Evolutionary conservation across 257 asterid species (phyloP).

Genomic region (Asclepias syriaca): DNA sequence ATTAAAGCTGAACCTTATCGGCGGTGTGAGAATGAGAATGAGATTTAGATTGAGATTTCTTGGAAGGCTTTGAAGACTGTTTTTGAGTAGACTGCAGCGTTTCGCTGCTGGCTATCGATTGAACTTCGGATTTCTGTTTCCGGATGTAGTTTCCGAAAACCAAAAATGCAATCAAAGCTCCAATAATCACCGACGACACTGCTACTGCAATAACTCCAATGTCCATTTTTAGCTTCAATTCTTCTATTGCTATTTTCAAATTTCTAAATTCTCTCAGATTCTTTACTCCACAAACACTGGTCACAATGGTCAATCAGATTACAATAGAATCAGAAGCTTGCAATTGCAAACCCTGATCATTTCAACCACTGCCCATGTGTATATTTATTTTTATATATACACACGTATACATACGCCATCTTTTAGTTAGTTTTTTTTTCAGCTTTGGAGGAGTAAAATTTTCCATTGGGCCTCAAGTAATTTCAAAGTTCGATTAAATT

Average conservation of each 20-base stretch:
- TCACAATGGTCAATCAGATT: background rate
- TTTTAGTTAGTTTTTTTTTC: too few relatives aligned
- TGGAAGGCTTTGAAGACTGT: constrained; percentile 25
- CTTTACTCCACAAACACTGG: background rate
- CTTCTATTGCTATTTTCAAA: background rate
- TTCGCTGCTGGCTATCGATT: constrained; percentile 58
- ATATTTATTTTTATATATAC: too few relatives aligned
- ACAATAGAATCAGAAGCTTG: background rate
- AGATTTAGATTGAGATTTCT: constrained; percentile 59
- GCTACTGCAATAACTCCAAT: constrained; percentile 41
- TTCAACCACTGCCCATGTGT: background rate
- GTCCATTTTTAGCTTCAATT: constrained; percentile 36
- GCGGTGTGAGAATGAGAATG: constrained; percentile 59
- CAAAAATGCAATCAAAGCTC: constrained; percentile 64
- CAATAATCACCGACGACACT: constrained; percentile 56
- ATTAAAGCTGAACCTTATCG: constrained; percentile 49
- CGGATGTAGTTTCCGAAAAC: constrained; percentile 61
- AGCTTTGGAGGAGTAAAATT: too few relatives aligned
- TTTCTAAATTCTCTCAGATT: background rate
- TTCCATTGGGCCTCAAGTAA: background rate
- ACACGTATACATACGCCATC: too few relatives aligned
- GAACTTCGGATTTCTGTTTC: constrained; percentile 64
- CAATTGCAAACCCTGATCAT: background rate
- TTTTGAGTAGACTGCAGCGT: constrained; percentile 28
- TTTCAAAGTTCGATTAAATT: background rate